phyloP scores from a whole-genome alignment of 192 early-diverging fungal species.

The Coemansia sp. region DNA sequence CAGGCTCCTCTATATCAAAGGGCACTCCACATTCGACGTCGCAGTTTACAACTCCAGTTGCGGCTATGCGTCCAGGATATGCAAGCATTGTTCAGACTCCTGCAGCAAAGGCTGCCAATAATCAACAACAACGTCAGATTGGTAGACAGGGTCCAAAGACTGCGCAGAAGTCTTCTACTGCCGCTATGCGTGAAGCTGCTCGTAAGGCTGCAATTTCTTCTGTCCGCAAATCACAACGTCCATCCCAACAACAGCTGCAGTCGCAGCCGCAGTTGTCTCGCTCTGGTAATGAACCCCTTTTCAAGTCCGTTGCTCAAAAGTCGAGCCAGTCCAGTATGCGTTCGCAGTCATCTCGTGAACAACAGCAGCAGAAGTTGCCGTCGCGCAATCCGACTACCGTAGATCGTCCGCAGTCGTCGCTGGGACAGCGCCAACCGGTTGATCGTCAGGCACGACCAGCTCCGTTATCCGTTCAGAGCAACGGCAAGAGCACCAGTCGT shows the following conservation, averaged over 20 bases:
- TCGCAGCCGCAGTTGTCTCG: neutral
- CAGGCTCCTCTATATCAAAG: neutral
- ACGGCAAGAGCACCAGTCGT: neutral
- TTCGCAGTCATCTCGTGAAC: slow-evolving; percentile 16
- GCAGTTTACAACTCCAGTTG: slow-evolving; percentile 36
- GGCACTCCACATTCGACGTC: neutral
- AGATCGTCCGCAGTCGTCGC: neutral
- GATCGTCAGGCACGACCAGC: slow-evolving; percentile 19
- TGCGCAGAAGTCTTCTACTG: slow-evolving; percentile 34
- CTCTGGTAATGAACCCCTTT: slow-evolving; percentile 25
- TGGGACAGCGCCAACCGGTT: neutral
- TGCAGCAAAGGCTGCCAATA: neutral
- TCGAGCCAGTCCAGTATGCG: slow-evolving; percentile 14
- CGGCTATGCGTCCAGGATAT: slow-evolving; percentile 46
- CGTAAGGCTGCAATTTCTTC: slow-evolving; percentile 14
- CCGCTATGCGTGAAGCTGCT: slow-evolving; percentile 48
- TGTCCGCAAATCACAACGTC: neutral
- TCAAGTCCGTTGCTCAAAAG: slow-evolving; percentile 28
- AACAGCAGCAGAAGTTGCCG: slow-evolving; percentile 1
- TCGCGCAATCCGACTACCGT: neutral
- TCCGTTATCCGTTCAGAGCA: slow-evolving; percentile 4
- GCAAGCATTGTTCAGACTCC: slow-evolving; percentile 27
- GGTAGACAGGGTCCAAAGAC: slow-evolving; percentile 9
- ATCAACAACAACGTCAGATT: slow-evolving; percentile 2
- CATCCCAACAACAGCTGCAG: neutral